Percentiles rank a stretch among this genome's conserved stretches.
Evolutionary conservation across 805 yeast species (phyloP).

Genomic region (Saccharomyces jurei): DNA sequence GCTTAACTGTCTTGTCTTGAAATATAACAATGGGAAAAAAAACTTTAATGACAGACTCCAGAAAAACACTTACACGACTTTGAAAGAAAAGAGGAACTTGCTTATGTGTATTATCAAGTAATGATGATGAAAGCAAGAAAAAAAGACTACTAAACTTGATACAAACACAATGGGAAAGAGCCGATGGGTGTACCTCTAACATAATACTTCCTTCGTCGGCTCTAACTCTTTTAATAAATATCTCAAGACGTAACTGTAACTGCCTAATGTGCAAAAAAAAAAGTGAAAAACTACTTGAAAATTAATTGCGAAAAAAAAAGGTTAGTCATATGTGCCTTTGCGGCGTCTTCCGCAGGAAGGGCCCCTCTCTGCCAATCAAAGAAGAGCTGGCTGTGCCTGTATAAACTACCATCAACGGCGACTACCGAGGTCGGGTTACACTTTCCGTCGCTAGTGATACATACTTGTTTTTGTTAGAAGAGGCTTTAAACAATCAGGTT

Average conservation of each 20-base stretch:
- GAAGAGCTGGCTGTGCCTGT: not conserved
- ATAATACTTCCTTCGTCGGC: not conserved
- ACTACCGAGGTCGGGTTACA: not conserved
- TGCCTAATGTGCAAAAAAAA: not conserved
- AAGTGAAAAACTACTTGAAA: not conserved
- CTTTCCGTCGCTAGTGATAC: not conserved
- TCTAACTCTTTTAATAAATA: not conserved
- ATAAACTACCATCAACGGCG: not conserved
- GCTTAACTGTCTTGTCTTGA: not conserved
- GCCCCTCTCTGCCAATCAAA: not conserved
- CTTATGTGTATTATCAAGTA: not conserved
- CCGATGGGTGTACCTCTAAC: not conserved
- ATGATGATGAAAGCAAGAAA: not conserved
- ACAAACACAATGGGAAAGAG: not conserved
- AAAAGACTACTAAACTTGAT: not conserved
- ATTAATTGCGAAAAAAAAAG: not conserved
- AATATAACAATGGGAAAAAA: not conserved
- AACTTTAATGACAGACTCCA: not conserved
- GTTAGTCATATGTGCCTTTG: not conserved
- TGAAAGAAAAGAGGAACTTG: not conserved
- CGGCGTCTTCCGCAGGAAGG: not conserved
- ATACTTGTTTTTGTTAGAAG: too few species aligned
- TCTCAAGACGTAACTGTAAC: not conserved
- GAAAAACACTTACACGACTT: not conserved
- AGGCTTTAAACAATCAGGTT: not conserved